Conservation (phyloP, 768 basidiomycete genomes). For the Asterophora parasitica region DNA sequence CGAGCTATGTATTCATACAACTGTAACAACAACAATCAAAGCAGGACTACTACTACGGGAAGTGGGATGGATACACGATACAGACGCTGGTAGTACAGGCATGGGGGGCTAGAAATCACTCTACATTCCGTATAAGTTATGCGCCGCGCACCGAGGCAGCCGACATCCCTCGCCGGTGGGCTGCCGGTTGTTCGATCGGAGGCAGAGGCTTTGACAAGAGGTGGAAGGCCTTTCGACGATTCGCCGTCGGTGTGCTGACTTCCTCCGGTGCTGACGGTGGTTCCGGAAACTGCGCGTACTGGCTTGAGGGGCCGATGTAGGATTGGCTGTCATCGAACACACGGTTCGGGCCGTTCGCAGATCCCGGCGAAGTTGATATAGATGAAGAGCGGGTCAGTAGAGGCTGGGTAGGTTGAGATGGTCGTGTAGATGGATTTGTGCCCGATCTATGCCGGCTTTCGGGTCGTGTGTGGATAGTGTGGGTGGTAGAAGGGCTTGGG, state of each 20-base stretch:
- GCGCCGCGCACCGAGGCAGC: conserved; percentile 45
- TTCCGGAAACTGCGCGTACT: conserved; percentile 69
- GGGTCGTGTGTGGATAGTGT: conserved; percentile 30
- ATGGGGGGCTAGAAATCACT: conserved; percentile 21
- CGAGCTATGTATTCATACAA: conserved; percentile 16
- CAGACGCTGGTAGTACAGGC: conserved; percentile 20
- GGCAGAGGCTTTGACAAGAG: conserved; percentile 55
- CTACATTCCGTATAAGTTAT: conserved; percentile 23
- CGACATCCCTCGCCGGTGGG: conserved; percentile 51
- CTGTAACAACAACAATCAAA: conserved; percentile 15
- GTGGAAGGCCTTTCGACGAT: conserved; percentile 65
- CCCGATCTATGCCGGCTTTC: conserved; percentile 61
- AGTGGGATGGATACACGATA: conserved; percentile 15
- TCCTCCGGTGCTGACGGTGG: conserved; percentile 49
- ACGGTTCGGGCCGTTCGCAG: conserved; percentile 31
- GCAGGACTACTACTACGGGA: conserved; percentile 10
- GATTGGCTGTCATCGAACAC: conserved; percentile 42
- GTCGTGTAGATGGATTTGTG: conserved; percentile 54
- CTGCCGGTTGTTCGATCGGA: conserved; percentile 29
- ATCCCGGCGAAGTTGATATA: conserved; percentile 47
- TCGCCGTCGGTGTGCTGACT: conserved; percentile 47
- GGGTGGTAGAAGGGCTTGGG: conserved; percentile 21
- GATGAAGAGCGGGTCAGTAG: conserved; percentile 51
- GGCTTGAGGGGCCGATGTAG: conserved; percentile 61
- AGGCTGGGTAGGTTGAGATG: conserved; percentile 38